phyloP scores from a whole-genome alignment of 352 stramenopile species.

The Globisporangium sylvaticum region DNA sequence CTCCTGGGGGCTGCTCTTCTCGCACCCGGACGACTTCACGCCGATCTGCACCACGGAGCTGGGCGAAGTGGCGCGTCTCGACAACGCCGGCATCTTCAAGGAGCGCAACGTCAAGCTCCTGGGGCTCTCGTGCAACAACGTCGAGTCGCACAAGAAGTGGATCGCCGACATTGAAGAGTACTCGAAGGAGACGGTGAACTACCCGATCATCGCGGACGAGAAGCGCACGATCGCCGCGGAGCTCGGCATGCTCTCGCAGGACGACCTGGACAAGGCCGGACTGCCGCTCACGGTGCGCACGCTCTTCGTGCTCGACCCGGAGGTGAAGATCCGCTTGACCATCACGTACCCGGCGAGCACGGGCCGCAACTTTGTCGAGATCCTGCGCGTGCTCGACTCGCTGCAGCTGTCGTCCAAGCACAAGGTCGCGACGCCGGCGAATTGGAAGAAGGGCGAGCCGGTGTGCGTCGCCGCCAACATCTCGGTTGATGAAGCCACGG shows the following conservation, averaged over 20 bases:
- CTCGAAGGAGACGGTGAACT: slow-evolving; percentile 71
- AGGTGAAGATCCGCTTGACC: slow-evolving; percentile 87
- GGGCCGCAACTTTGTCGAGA: slow-evolving; percentile 92
- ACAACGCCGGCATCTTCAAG: slow-evolving; percentile 73
- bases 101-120: slow-evolving; percentile 80
- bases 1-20: slow-evolving; percentile 69
- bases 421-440: slow-evolving; percentile 58
- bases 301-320: slow-evolving; percentile 89
- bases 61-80: slow-evolving; percentile 78
- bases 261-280: slow-evolving; percentile 68
- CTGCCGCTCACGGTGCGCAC: slow-evolving; percentile 89
- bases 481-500: slow-evolving; percentile 49
- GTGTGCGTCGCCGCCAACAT: slow-evolving; percentile 66
- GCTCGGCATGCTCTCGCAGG: slow-evolving; percentile 87
- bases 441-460: slow-evolving; percentile 62
- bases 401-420: slow-evolving; percentile 65
- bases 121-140: slow-evolving; percentile 74
- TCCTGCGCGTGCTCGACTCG: slow-evolving; percentile 88
- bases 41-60: slow-evolving; percentile 92
- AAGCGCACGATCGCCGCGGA: slow-evolving; percentile 56
- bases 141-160: slow-evolving; percentile 71
- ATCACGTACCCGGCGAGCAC: slow-evolving; percentile 92
- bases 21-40: slow-evolving; percentile 88
- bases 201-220: slow-evolving; percentile 65
- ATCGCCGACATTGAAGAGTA: slow-evolving; percentile 67